These are phyloP conservation scores for Lignosus rhinocerotis DNA, from an alignment of 1,284 basidiomycete genomes.

Conservation along the genomic window DNA sequence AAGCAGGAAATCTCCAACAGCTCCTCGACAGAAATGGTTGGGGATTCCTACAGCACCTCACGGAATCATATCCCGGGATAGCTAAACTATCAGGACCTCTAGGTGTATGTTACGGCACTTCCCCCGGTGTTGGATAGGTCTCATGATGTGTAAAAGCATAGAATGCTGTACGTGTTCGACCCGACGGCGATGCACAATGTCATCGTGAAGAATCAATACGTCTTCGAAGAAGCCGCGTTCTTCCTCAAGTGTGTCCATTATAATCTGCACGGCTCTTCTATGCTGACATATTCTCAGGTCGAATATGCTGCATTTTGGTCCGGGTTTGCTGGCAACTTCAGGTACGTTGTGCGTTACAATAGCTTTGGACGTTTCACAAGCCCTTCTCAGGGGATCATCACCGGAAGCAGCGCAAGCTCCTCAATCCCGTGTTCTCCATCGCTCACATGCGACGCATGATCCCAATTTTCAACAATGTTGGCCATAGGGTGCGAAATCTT, in stretches of 20 bases:
- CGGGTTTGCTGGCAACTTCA: conserved; percentile 11
- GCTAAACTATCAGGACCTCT: conserved; percentile 14
- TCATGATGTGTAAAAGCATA: not conserved
- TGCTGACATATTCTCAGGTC: not conserved
- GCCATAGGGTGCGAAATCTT: conserved; percentile 2
- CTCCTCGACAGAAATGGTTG: conserved; percentile 19
- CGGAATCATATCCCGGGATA: conserved; percentile 9
- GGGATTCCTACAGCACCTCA: conserved; percentile 18
- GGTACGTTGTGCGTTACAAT: conserved; percentile 2
- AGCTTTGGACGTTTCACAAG: not conserved
- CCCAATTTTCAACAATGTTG: conserved; percentile 13
- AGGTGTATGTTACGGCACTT: not conserved
- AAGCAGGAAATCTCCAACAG: conserved; percentile 21
- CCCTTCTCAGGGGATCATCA: conserved; percentile 11
- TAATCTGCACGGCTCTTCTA: not conserved
- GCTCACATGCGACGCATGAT: conserved; percentile 19
- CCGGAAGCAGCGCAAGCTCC: conserved; percentile 18
- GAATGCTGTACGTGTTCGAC: conserved; percentile 22
- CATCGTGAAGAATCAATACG: conserved; percentile 21
- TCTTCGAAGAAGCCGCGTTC: conserved; percentile 15
- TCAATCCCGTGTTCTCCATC: conserved; percentile 21
- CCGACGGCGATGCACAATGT: conserved; percentile 19
- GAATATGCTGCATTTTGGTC: conserved; percentile 16
- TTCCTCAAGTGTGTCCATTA: conserved; percentile 14
- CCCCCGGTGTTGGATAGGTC: not conserved